A percentile compares a stretch with the other conserved stretches of the same genome.
Conservation (phyloP, 1,284 basidiomycete species). For the Gomphus sp. region DNA sequence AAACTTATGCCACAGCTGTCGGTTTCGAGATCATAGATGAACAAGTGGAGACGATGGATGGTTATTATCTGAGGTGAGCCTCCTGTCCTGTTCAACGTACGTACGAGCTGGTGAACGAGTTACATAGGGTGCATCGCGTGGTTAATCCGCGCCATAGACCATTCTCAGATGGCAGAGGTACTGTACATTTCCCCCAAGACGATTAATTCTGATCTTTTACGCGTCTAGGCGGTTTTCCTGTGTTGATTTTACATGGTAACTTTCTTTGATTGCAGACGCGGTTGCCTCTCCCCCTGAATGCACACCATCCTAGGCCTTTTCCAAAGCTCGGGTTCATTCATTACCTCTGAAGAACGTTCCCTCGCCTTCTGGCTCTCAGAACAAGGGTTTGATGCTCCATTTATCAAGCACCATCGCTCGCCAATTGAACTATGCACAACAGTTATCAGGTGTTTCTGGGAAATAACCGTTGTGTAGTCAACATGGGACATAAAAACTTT, state of each 20-base stretch:
- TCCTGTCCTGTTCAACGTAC: not conserved
- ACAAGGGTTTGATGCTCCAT: conserved; percentile 25
- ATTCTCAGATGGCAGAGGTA: conserved; percentile 30
- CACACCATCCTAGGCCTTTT: conserved; percentile 30
- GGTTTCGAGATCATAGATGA: conserved; percentile 50
- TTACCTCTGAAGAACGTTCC: conserved; percentile 51
- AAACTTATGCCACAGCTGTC: conserved; percentile 42
- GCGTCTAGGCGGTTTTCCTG: conserved; percentile 38
- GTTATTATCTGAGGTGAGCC: conserved; percentile 36
- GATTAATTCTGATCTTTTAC: not conserved
- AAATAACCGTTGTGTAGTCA: conserved; percentile 50
- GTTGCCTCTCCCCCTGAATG: not conserved
- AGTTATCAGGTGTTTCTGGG: conserved; percentile 54
- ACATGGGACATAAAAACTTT: conserved; percentile 47
- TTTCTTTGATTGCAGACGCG: not conserved
- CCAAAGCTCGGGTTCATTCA: conserved; percentile 52
- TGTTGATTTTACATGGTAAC: conserved; percentile 45
- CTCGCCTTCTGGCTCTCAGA: conserved; percentile 54
- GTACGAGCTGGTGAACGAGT: conserved; percentile 1
- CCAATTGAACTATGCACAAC: conserved; percentile 12
- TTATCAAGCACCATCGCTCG: not conserved
- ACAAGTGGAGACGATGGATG: conserved; percentile 48
- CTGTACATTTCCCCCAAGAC: conserved; percentile 3
- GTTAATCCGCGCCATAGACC: conserved; percentile 33
- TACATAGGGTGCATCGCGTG: conserved; percentile 38